A percentile compares a stretch with the other conserved stretches of the same genome.
Conservation (phyloP, 2,329 filamentous ascomycete genomes). For the Metarhizium guizhouense region DNA sequence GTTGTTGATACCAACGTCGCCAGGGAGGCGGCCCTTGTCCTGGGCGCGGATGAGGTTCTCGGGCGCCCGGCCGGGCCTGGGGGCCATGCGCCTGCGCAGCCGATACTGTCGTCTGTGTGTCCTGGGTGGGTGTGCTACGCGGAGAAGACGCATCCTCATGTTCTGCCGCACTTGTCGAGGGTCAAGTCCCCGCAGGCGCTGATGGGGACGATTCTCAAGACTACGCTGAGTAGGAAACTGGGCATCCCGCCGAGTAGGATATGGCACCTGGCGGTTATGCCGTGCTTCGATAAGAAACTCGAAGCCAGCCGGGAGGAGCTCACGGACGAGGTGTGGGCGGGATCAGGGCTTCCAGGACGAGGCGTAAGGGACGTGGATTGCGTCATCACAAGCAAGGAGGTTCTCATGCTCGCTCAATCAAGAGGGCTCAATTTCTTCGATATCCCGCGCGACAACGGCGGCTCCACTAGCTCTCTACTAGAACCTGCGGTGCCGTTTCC, state of each 20-base stretch:
- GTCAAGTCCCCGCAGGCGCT: constrained; percentile 93
- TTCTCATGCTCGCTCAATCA: constrained; percentile 79
- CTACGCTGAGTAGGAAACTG: constrained; percentile 63
- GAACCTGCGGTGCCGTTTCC: constrained; percentile 50
- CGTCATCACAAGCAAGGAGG: constrained; percentile 92
- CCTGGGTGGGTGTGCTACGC: constrained; percentile 99
- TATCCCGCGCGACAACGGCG: constrained; percentile 38
- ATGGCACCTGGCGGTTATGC: constrained; percentile 95
- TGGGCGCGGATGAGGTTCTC: constrained; percentile 65
- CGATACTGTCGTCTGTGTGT: constrained; percentile 80
- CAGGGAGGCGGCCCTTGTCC: constrained; percentile 72
- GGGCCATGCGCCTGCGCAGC: constrained; percentile 26
- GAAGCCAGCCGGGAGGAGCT: constrained; percentile 91
- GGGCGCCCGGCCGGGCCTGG: constrained; percentile 11
- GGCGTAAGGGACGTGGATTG: constrained; percentile 87
- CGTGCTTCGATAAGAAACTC: constrained; percentile 98
- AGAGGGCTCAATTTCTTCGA: constrained; percentile 68
- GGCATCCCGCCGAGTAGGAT: constrained; percentile 69
- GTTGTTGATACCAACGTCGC: constrained; percentile 83
- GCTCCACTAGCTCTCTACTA: constrained; percentile 39
- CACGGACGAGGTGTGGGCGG: constrained; percentile 68
- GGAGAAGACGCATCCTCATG: constrained; percentile 92
- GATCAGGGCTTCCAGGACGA: constrained; percentile 34
- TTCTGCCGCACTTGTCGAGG: constrained; percentile 81
- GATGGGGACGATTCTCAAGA: constrained; percentile 84